A percentile compares a stretch with the other conserved stretches of the same genome.
These are phyloP conservation scores for Saccharomycodes ludwigii DNA, from an alignment of 805 yeast genomes.

Conservation along the genomic window DNA sequence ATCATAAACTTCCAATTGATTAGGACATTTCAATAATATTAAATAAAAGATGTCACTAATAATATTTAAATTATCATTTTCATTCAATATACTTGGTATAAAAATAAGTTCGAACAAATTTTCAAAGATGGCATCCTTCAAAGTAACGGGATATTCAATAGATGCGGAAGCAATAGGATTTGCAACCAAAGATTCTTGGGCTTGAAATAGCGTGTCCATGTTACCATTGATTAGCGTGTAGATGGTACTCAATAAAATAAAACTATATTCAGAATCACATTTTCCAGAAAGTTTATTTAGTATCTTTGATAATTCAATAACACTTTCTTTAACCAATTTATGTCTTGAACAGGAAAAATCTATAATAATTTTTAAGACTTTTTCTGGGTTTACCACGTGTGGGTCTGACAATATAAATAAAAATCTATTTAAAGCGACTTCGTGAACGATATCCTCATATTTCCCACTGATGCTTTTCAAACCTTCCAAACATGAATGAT, in stretches of 20 bases:
- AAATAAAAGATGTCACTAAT: slow-evolving; percentile 6
- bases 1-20: background rate
- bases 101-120: slow-evolving; percentile 3
- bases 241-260: slow-evolving; percentile 15
- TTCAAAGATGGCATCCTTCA: slow-evolving; percentile 3
- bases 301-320: slow-evolving; percentile 13
- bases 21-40: slow-evolving; percentile 4
- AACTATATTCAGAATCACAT: slow-evolving; percentile 15
- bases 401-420: background rate
- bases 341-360: slow-evolving; percentile 23
- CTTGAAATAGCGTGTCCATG: slow-evolving; percentile 1
- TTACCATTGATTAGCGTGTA: slow-evolving; percentile 2
- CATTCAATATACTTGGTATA: slow-evolving; percentile 2
- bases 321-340: slow-evolving; percentile 18
- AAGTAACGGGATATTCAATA: too few relatives aligned
- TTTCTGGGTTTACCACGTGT: slow-evolving; percentile 11
- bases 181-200: too few relatives aligned
- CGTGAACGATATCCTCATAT: slow-evolving; percentile 30
- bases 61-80: slow-evolving; percentile 5
- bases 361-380: slow-evolving; percentile 24
- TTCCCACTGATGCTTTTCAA: slow-evolving; percentile 30
- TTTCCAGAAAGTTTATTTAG: slow-evolving; percentile 8
- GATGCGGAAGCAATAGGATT: too few relatives aligned
- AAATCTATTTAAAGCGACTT: slow-evolving; percentile 23
- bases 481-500: slow-evolving; percentile 41